Percentiles rank a stretch among this genome's conserved stretches.
Conservation (phyloP, 345 rosid species). For the Laguncularia racemosa region DNA sequence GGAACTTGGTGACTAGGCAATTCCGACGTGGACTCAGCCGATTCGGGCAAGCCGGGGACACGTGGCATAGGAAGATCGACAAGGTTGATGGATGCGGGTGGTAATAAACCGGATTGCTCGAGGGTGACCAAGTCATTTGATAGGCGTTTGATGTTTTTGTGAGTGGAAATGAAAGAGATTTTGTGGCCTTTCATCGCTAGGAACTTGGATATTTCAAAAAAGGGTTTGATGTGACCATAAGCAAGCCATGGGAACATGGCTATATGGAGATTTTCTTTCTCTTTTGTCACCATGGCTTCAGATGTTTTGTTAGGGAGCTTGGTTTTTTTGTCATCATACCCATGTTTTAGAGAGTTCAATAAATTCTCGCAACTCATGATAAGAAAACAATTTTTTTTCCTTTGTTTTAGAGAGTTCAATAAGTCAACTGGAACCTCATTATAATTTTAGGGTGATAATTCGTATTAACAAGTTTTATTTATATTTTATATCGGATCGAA, state of each 20-base stretch:
- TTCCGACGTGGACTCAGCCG: constrained; percentile 6
- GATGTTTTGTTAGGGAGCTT: too few species aligned
- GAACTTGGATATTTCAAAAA: constrained; percentile 6
- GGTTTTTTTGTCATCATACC: too few species aligned
- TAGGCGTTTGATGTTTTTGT: constrained; percentile 3
- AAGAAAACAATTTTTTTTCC: too few species aligned
- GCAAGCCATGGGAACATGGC: constrained; percentile 16
- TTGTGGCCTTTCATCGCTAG: constrained; percentile 8
- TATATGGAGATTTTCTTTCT: constrained; percentile 2
- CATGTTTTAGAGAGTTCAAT: too few species aligned
- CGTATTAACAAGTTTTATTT: too few species aligned
- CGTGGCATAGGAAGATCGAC: too few species aligned
- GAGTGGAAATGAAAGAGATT: constrained; percentile 10
- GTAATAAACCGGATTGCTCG: neutral
- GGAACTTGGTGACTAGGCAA: constrained; percentile 3
- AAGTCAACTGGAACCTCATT: too few species aligned
- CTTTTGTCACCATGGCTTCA: too few species aligned
- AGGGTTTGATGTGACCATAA: constrained; percentile 9
- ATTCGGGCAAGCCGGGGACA: neutral
- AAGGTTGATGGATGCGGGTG: neutral
- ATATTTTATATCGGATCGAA: too few species aligned
- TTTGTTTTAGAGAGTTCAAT: too few species aligned
- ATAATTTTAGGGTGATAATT: too few species aligned
- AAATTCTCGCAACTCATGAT: too few species aligned
- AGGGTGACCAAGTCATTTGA: neutral